phyloP scores from a whole-genome alignment of 495 filamentous ascomycete species.

The Achaetomiella virescens region DNA sequence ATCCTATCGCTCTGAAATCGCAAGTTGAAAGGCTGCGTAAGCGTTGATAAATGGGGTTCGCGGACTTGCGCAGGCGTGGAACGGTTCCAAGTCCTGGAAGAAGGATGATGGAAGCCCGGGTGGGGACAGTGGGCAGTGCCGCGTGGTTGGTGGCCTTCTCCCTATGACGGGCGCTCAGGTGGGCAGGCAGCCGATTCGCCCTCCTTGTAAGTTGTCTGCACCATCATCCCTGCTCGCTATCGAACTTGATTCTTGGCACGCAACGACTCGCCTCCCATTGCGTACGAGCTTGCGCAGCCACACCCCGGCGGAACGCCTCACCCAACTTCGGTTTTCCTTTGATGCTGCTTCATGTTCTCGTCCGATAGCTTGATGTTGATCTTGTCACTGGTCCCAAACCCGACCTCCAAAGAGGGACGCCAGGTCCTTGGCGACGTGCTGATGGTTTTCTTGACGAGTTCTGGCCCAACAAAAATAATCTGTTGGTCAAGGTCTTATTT shows the following conservation, averaged over 20 bases:
- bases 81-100: not conserved
- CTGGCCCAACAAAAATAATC: no score
- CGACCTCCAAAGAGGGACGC: no score
- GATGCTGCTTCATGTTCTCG: no score
- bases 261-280: constrained; percentile 3
- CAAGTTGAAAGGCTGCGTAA: not conserved
- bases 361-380: no score
- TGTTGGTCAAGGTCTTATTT: no score
- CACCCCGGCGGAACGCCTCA: not conserved
- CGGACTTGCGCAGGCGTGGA: no score
- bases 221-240: not conserved
- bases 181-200: constrained; percentile 6
- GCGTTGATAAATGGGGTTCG: not conserved
- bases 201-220: constrained; percentile 4
- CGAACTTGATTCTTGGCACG: not conserved
- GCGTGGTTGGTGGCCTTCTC: constrained; percentile 18
- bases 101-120: constrained; percentile 1
- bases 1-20: not conserved
- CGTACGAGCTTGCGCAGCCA: constrained; percentile 11
- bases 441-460: no score
- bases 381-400: no score
- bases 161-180: constrained; percentile 4
- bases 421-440: no score
- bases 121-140: constrained; percentile 14
- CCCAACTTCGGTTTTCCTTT: no score